These are phyloP conservation scores for Euphorbia peplus DNA, from an alignment of 345 rosid species.

Conservation along the genomic window DNA sequence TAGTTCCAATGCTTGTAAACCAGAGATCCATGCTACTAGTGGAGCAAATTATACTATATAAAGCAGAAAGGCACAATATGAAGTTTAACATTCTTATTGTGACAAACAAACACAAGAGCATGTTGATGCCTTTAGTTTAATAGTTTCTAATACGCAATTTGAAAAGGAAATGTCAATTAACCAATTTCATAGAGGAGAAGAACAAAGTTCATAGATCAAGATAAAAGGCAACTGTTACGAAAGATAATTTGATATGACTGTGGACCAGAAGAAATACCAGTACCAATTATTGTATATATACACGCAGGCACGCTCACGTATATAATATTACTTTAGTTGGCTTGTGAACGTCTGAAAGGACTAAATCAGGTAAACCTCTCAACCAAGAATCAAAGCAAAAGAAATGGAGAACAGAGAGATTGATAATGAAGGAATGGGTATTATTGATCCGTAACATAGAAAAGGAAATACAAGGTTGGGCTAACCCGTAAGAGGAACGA, in stretches of 20 bases:
- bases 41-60: not conserved
- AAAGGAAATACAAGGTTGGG: too few species aligned
- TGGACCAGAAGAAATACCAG: conserved; percentile 10
- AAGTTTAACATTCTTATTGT: not conserved
- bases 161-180: too few species aligned
- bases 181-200: not conserved
- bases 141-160: not conserved
- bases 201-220: not conserved
- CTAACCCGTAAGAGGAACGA: too few species aligned
- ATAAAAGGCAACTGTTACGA: not conserved
- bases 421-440: too few species aligned
- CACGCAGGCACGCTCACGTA: too few species aligned
- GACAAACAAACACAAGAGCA: not conserved
- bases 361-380: too few species aligned
- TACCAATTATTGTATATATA: conserved; percentile 7
- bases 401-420: too few species aligned
- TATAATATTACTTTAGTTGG: not conserved
- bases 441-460: too few species aligned
- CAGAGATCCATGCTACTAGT: not conserved
- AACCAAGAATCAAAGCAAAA: too few species aligned
- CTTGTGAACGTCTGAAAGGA: not conserved
- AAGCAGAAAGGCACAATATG: not conserved
- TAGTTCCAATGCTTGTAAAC: not conserved
- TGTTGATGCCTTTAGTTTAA: not conserved
- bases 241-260: not conserved